Conservation (phyloP, 495 filamentous ascomycete genomes). For the Daldinia decipiens region DNA sequence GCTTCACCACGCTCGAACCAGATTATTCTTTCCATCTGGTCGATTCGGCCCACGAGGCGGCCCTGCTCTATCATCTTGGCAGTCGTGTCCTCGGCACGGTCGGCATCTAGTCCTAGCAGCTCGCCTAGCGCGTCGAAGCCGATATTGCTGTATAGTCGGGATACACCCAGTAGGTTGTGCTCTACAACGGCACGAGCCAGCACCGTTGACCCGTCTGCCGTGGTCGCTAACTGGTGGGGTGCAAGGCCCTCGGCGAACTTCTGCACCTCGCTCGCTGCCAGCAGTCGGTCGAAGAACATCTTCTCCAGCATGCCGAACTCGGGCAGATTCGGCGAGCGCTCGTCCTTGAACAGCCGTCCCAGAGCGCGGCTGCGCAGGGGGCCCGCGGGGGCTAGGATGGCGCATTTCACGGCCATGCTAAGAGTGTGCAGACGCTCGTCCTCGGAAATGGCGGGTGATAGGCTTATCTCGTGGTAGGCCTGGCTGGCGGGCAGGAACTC, state of each 20-base stretch:
- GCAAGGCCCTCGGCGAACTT: conserved; percentile 83
- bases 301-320: conserved; percentile 95
- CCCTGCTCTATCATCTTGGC: conserved; percentile 96
- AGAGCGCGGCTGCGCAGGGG: conserved; percentile 82
- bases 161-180: conserved; percentile 90
- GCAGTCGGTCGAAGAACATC: conserved; percentile 92
- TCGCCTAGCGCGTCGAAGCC: conserved; percentile 77
- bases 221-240: conserved; percentile 89
- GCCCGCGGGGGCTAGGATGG: conserved; percentile 92
- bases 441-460: conserved; percentile 79
- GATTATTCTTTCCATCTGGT: conserved; percentile 91
- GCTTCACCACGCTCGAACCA: conserved; percentile 79
- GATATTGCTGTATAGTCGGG: conserved; percentile 90
- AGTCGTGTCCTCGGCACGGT: conserved; percentile 90
- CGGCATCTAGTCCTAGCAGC: conserved; percentile 79
- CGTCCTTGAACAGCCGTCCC: conserved; percentile 91
- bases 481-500: conserved; percentile 90
- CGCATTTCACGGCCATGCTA: conserved; percentile 89
- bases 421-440: conserved; percentile 84
- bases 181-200: conserved; percentile 94
- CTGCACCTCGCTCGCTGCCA: conserved; percentile 80
- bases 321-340: conserved; percentile 76
- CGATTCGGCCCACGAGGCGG: conserved; percentile 84
- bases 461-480: conserved; percentile 86
- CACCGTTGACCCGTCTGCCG: conserved; percentile 89